These are phyloP conservation scores for Pythium periplocum DNA, from an alignment of 352 stramenopile species.

Conservation along the genomic window DNA sequence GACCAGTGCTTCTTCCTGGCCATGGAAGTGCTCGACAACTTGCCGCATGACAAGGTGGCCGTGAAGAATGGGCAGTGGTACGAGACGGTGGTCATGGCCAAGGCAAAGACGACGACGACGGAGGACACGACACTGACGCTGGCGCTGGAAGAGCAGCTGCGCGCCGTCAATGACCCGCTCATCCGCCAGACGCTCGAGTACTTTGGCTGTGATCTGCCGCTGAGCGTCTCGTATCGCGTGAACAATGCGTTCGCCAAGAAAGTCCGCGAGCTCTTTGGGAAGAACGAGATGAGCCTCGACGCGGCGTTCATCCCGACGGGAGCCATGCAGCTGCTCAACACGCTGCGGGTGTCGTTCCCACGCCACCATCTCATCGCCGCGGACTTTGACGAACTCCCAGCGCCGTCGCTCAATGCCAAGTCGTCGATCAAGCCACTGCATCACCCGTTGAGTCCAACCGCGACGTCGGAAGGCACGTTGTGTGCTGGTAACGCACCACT, in stretches of 20 bases:
- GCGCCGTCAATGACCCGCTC: conserved; percentile 58
- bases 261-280: conserved; percentile 45
- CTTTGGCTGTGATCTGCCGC: conserved; percentile 70
- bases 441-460: conserved; percentile 60
- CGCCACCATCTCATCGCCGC: conserved; percentile 84
- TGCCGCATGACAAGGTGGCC: conserved; percentile 88
- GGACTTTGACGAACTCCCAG: conserved; percentile 84
- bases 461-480: conserved; percentile 60
- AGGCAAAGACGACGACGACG: background rate
- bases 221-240: conserved; percentile 54
- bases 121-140: conserved; percentile 2
- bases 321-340: conserved; percentile 84
- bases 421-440: conserved; percentile 47
- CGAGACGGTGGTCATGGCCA: conserved; percentile 55
- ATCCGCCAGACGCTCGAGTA: conserved; percentile 67
- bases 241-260: conserved; percentile 47
- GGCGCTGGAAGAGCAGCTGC: conserved; percentile 37
- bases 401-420: conserved; percentile 50
- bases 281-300: conserved; percentile 41
- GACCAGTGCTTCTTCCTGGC: conserved; percentile 75
- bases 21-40: conserved; percentile 89
- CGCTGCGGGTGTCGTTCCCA: conserved; percentile 67
- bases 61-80: conserved; percentile 74
- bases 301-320: conserved; percentile 87
- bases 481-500: conserved; percentile 82